Evolutionary conservation across 805 yeast genomes (phyloP).

Genomic region (Ogataea saltuana): DNA sequence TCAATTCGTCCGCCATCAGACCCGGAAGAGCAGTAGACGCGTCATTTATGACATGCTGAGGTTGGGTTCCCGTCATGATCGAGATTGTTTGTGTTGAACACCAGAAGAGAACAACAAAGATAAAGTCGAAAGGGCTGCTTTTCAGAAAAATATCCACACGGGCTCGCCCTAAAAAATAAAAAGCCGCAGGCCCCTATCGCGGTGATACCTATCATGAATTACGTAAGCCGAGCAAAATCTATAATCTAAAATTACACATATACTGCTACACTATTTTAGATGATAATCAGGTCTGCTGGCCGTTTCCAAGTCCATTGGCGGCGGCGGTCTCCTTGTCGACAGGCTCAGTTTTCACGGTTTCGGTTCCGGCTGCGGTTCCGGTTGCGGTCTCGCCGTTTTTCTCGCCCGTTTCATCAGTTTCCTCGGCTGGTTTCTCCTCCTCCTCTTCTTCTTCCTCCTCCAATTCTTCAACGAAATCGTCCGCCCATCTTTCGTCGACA

Average conservation of each 20-base stretch:
- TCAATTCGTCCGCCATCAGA: conserved; percentile 30
- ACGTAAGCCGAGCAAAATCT: too few relatives aligned
- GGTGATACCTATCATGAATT: too few relatives aligned
- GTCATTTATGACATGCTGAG: conserved; percentile 16
- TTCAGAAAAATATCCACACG: neutral
- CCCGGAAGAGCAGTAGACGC: conserved; percentile 34
- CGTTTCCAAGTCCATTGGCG: neutral
- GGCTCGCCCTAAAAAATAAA: neutral
- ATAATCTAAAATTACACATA: neutral
- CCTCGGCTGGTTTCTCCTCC: conserved; percentile 57
- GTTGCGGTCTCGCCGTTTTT: neutral
- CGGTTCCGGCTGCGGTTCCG: neutral
- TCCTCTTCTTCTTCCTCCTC: conserved; percentile 48
- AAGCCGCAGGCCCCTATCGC: neutral
- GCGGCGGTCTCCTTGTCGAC: neutral
- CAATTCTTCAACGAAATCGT: conserved; percentile 27
- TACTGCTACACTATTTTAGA: neutral
- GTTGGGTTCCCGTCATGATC: neutral
- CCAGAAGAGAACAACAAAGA: neutral
- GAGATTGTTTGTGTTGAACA: too few relatives aligned
- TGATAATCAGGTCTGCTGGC: too few relatives aligned
- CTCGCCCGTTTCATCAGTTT: conserved; percentile 14
- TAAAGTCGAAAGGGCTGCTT: neutral
- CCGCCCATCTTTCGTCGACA: conserved; percentile 33
- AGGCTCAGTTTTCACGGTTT: too few relatives aligned